Base-by-base conservation (phyloP, 2,329 filamentous ascomycete genomes). In the Neophaeococcomyces mojaviensis region DNA sequence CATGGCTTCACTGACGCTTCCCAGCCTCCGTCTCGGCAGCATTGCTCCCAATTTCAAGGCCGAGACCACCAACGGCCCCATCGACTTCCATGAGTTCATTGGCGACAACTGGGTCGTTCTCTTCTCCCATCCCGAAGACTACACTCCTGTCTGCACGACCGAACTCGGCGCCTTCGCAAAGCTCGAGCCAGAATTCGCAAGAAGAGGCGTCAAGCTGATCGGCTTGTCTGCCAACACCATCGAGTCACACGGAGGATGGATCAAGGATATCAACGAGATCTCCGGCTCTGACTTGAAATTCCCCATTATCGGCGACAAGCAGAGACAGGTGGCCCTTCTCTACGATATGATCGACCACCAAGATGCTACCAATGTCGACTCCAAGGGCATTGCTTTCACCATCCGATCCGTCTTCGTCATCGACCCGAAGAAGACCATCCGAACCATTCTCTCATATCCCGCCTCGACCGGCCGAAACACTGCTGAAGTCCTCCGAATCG, bases 81-180 rank as follows among this genome's bases (percentile, higher is more conserved):
- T 84, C 62, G 73, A 83, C 67, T 85, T 85, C 73, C 81, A 85
- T 69, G 70, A 83, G 57, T 85, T 78, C 71, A 82, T 84, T 55
- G 81, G 79, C 59, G 72, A 82, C 69, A 79, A 73, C 57, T 85
- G 81, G 80, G 77, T 81, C 50, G 72, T 85, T 52, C 73, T 85
- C 55, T 85, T 85, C 74, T 84, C 80, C 36, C 81, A 85, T 68
- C 81, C 81, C 35, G 81, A 68, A 46, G 59, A 61, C 33, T 60
- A 56, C 50, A 61, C 58, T 22, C 59, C 56, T 13, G 56, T 58
- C 44, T 58, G 78, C 70, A 81, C 78, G 47, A 81, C 77, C 42
- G 77, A 81, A 66, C 70, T 81, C 40, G 78, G 77, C 50, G 77
- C 77, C 30, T 81, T 81, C 61, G 76, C 77, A 33, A 79, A 79